These are phyloP conservation scores for Magnolia sinica DNA, from an alignment of 164 flowering plant genomes.

Conservation along the genomic window DNA sequence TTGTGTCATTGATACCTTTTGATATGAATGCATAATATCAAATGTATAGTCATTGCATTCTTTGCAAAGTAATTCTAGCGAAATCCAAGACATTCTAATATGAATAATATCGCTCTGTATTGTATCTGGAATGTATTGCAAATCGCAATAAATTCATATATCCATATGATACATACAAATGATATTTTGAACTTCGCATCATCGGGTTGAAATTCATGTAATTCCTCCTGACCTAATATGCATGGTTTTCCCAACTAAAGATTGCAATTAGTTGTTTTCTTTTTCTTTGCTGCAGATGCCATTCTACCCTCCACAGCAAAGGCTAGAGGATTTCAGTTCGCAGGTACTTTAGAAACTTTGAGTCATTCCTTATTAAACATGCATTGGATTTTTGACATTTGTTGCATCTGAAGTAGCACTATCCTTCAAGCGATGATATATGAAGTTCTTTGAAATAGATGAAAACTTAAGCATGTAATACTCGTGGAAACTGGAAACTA, in stretches of 20 bases:
- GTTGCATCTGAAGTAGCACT: too few relatives aligned
- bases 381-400: not conserved
- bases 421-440: not conserved
- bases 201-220: not conserved
- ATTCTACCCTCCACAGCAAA: slow-evolving; percentile 95
- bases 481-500: not conserved
- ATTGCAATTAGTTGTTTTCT: slow-evolving; percentile 2
- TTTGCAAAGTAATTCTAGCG: too few relatives aligned
- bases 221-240: not conserved
- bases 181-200: not conserved
- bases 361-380: not conserved
- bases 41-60: too few relatives aligned
- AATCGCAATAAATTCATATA: too few relatives aligned
- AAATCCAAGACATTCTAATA: too few relatives aligned
- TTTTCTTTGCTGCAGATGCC: slow-evolving; percentile 52
- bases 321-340: slow-evolving; percentile 62
- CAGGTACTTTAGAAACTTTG: slow-evolving; percentile 38
- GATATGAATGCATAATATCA: too few relatives aligned
- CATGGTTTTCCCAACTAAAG: not conserved
- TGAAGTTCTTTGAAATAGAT: not conserved
- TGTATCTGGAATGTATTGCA: too few relatives aligned
- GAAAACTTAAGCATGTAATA: not conserved
- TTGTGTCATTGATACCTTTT: too few relatives aligned
- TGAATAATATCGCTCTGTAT: too few relatives aligned
- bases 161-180: too few relatives aligned